Evolutionary conservation across 148 eudicot species (phyloP), one percentile per base, ranked within the genome.

Genomic region (Suaeda aralocaspica): DNA sequence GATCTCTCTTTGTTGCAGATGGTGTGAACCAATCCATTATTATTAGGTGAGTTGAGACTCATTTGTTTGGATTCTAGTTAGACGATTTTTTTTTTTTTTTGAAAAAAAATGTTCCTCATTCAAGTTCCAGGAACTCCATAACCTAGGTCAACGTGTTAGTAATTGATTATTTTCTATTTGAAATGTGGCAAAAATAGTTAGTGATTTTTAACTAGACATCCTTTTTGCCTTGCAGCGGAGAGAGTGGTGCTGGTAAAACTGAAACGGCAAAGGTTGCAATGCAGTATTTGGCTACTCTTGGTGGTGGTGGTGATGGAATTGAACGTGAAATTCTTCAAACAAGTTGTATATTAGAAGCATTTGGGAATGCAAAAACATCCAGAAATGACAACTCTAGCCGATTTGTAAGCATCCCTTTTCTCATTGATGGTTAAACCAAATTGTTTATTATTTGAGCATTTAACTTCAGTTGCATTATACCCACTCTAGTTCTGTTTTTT

Each of bases 221-320:
- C 41, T 41, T 52, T 79, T 66, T n/a, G 16, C 75, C 58, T 64
- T 78, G 45, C 76, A 94, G 99, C 74, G 97, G 97, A 74, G 99
- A 94, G 78, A 94, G 96, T 84, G 99, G 99, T 75, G 86, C 99
- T 78, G 99, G 99, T 80, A 94, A 94, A 82, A 94, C 93, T 39
- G 99, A 91, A 80, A 89, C 99, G 68, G 97, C 96, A 59, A 94
- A 94, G 68, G 72, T 89, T 79, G 91, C 93, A 44, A 87, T 89
- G 97, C 92, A 91, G 78, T 94, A 91, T 73, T 80, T 94, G 78
- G 91, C 92, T 72, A 77, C 84, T 46, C 83, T 87, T 78, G 92
- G 91, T 77, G 92, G 97, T 71, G 91, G 88, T 63, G 77, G 78
- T 66, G 81, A 80, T 65, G 93, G 96, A 65, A 72, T 89, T 62